These are phyloP conservation scores for Sarcomyxa edulis DNA, from an alignment of 768 basidiomycete genomes.

Conservation along the genomic window DNA sequence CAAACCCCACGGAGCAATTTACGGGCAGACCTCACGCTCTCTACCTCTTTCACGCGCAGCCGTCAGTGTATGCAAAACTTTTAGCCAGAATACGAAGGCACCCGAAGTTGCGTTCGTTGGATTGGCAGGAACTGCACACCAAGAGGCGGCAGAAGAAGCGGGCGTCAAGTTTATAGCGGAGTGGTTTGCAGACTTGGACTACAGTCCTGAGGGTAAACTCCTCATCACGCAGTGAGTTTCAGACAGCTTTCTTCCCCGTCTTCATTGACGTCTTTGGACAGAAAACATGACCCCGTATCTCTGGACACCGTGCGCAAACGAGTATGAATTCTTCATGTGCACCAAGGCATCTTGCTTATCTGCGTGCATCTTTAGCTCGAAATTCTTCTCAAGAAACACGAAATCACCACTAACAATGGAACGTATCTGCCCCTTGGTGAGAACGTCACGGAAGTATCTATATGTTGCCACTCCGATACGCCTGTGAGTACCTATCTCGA, in stretches of 20 bases:
- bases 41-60: conserved; percentile 50
- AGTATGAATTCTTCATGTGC: conserved; percentile 21
- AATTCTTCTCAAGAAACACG: conserved; percentile 34
- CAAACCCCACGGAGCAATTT: conserved; percentile 59
- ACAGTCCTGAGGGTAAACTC: conserved; percentile 49
- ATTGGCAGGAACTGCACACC: conserved; percentile 58
- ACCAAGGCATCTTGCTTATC: not conserved
- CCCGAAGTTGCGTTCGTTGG: conserved; percentile 51
- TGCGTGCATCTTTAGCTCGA: conserved; percentile 26
- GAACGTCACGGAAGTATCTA: conserved; percentile 46
- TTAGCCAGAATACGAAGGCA: conserved; percentile 21
- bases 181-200: conserved; percentile 66
- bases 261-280: no score
- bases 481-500: conserved; percentile 34
- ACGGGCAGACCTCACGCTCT: conserved; percentile 53
- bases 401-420: conserved; percentile 44
- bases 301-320: conserved; percentile 34
- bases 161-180: conserved; percentile 65
- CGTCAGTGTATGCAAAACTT: conserved; percentile 49
- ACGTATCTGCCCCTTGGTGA: conserved; percentile 35
- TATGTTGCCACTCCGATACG: conserved; percentile 64
- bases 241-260: not conserved
- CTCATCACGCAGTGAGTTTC: conserved; percentile 49
- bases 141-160: conserved; percentile 46
- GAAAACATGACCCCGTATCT: conserved; percentile 46